Conservation (phyloP, 73 alveolate genomes). For the Paramecium octaurelia region DNA sequence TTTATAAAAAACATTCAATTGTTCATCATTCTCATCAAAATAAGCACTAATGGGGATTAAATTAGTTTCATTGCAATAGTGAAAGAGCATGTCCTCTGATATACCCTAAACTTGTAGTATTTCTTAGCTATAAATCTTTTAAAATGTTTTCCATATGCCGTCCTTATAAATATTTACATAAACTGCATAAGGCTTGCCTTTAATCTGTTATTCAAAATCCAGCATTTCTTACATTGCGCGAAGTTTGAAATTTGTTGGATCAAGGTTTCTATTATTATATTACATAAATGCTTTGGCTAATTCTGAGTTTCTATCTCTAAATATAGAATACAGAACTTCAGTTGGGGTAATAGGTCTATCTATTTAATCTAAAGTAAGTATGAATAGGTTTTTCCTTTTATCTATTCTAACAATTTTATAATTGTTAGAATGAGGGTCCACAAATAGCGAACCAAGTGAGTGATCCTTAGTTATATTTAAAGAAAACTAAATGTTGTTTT, state of each 20-base stretch:
- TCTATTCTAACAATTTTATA: background rate
- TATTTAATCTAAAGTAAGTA: background rate
- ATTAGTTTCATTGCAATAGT: background rate
- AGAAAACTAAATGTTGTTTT: background rate
- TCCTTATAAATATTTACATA: background rate
- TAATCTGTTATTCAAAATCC: background rate
- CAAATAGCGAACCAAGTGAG: background rate
- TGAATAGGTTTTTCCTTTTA: background rate
- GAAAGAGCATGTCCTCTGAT: background rate
- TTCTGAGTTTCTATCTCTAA: background rate
- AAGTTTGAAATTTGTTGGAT: background rate
- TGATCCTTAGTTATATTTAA: background rate
- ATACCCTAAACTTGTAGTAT: background rate
- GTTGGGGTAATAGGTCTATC: conserved; percentile 9
- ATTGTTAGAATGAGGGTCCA: conserved; percentile 14
- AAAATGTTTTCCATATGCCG: background rate
- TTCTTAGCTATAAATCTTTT: background rate
- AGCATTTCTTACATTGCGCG: background rate
- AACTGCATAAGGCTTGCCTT: background rate
- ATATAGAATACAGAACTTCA: background rate
- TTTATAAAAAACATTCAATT: background rate
- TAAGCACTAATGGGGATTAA: background rate
- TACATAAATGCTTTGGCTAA: background rate
- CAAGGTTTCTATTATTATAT: background rate
- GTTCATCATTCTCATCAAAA: background rate